Evolutionary conservation across 164 flowering plant species (phyloP).

Genomic region (Dillenia suffruticosa): DNA sequence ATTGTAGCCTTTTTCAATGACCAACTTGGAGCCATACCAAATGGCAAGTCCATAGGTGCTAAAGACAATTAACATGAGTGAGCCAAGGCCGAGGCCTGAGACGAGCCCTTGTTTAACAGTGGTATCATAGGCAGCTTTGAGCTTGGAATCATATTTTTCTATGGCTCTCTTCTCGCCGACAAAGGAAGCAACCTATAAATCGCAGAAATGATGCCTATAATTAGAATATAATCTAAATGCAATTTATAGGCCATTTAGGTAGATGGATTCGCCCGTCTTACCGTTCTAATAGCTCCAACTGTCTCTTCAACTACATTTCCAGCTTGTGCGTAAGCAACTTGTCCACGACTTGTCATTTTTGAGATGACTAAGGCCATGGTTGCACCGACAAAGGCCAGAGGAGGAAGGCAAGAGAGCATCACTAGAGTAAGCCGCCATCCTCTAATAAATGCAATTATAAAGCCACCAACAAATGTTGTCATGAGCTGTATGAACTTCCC

Average conservation of each 20-base stretch:
- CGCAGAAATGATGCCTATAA: too few relatives aligned
- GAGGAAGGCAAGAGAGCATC: conserved; percentile 20
- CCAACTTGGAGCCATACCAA: conserved; percentile 62
- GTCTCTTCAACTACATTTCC: conserved; percentile 33
- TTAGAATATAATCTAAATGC: too few relatives aligned
- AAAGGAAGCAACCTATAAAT: conserved; percentile 60
- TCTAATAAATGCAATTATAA: conserved; percentile 15
- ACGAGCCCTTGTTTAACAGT: conserved; percentile 48
- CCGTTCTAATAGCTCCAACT: conserved; percentile 30
- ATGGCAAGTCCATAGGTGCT: conserved; percentile 52
- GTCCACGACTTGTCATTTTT: conserved; percentile 27
- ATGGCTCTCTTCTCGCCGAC: conserved; percentile 66
- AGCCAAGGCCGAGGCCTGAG: conserved; percentile 60
- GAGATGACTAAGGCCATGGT: conserved; percentile 16
- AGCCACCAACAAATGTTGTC: conserved; percentile 18
- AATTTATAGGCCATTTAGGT: too few relatives aligned
- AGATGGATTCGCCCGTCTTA: conserved; percentile 4
- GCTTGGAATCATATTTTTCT: conserved; percentile 38
- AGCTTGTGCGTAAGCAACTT: conserved; percentile 30
- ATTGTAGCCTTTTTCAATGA: conserved; percentile 50
- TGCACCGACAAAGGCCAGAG: conserved; percentile 14
- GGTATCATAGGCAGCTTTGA: conserved; percentile 34
- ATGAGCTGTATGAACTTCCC: conserved; percentile 21
- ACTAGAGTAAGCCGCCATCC: conserved; percentile 23
- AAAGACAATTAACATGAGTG: conserved; percentile 24